Conservation (phyloP, 2,329 filamentous ascomycete species). For the Lasiodiplodia sp. region DNA sequence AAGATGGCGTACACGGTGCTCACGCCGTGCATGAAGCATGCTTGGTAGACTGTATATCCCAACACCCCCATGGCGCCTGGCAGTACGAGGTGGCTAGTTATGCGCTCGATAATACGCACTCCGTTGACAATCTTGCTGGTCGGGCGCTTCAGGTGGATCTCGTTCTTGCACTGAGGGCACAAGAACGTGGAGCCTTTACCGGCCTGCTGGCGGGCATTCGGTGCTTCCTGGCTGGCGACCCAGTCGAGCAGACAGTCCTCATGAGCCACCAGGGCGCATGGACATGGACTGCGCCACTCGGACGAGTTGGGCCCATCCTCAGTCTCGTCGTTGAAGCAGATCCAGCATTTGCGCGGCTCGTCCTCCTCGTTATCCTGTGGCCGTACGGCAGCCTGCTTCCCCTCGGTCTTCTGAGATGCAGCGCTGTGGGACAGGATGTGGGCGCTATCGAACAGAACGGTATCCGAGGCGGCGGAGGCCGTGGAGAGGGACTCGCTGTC, state of each 20-base stretch:
- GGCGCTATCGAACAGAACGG: slow-evolving; percentile 51
- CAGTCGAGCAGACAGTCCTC: slow-evolving; percentile 89
- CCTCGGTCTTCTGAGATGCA: slow-evolving; percentile 29
- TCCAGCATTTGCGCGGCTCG: slow-evolving; percentile 68
- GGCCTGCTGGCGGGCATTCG: slow-evolving; percentile 58
- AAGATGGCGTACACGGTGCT: slow-evolving; percentile 72
- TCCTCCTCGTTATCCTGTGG: slow-evolving; percentile 40
- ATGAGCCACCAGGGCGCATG: slow-evolving; percentile 88
- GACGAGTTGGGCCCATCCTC: slow-evolving; percentile 68
- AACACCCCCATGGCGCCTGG: slow-evolving; percentile 67
- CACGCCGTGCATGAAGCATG: slow-evolving; percentile 64
- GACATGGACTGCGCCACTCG: slow-evolving; percentile 87
- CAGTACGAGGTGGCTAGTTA: slow-evolving; percentile 66
- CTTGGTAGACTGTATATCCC: slow-evolving; percentile 53
- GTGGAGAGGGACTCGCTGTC: slow-evolving; percentile 45
- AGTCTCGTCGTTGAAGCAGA: slow-evolving; percentile 71
- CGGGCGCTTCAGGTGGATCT: slow-evolving; percentile 78
- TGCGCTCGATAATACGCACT: slow-evolving; percentile 65
- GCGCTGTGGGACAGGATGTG: neutral
- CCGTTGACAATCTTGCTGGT: slow-evolving; percentile 75
- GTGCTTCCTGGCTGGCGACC: slow-evolving; percentile 86
- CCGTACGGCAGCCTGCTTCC: slow-evolving; percentile 22
- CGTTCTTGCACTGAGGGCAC: slow-evolving; percentile 89
- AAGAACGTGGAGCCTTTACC: slow-evolving; percentile 63
- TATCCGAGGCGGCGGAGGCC: slow-evolving; percentile 55